A percentile compares a stretch with the other conserved stretches of the same genome.
Evolutionary conservation across 2,329 filamentous ascomycete species (phyloP).

Genomic region (Triangularia verruculosa): DNA sequence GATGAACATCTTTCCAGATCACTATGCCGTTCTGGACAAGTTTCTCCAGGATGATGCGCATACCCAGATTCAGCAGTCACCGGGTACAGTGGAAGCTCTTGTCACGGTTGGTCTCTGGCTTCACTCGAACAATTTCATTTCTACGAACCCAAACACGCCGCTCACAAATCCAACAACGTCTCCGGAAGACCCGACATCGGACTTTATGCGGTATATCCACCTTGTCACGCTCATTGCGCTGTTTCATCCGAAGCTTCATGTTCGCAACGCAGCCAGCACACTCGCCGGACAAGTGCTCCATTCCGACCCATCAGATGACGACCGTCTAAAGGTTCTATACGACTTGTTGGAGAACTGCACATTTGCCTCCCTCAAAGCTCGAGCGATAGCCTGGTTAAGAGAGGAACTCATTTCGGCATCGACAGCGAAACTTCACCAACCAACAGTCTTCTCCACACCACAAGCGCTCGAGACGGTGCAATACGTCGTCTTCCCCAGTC

Average conservation of each 20-base stretch:
- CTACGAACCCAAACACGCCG: conserved; percentile 32
- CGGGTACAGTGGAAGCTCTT: conserved; percentile 58
- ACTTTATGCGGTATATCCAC: conserved; percentile 61
- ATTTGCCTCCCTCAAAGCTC: conserved; percentile 60
- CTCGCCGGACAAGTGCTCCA: conserved; percentile 56
- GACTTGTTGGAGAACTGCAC: conserved; percentile 65
- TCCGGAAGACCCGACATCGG: conserved; percentile 33
- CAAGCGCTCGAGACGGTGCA: conserved; percentile 59
- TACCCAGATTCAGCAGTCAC: conserved; percentile 45
- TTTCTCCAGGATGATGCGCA: conserved; percentile 53
- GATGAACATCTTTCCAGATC: conserved; percentile 59
- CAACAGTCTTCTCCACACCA: conserved; percentile 46
- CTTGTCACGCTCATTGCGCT: conserved; percentile 54
- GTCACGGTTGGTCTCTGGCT: conserved; percentile 60
- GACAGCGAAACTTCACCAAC: conserved; percentile 28
- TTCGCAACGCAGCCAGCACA: conserved; percentile 53
- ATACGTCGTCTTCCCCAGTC: conserved; percentile 58
- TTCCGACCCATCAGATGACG: conserved; percentile 56
- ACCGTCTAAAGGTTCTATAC: conserved; percentile 59
- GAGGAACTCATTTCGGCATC: conserved; percentile 56
- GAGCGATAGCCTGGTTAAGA: conserved; percentile 61
- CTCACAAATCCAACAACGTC: conserved; percentile 27
- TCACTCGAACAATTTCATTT: conserved; percentile 47
- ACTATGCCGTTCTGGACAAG: conserved; percentile 50
- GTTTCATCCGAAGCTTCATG: conserved; percentile 53